A percentile compares a stretch with the other conserved stretches of the same genome.
Evolutionary conservation across 805 yeast species (phyloP).

Genomic region (Candida rishiriensis): DNA sequence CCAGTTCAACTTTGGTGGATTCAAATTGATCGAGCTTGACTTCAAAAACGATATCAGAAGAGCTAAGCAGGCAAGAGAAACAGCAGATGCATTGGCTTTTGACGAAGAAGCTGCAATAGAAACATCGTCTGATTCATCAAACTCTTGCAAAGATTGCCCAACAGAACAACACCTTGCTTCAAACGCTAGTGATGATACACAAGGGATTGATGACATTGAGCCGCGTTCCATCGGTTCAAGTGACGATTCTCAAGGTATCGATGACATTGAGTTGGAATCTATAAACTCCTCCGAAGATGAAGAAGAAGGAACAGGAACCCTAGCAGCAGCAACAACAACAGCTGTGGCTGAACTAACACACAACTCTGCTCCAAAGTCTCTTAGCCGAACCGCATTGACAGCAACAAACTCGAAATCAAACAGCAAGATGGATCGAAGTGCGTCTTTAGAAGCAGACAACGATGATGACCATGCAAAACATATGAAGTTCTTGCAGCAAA

Average conservation of each 20-base stretch:
- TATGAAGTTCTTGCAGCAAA: slow-evolving; percentile 3
- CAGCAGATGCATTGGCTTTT: slow-evolving; percentile 17
- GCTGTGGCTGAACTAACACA: neutral
- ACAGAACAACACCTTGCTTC: slow-evolving; percentile 1
- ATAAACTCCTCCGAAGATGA: slow-evolving; percentile 9
- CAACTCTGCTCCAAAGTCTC: neutral
- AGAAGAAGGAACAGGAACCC: too few species aligned
- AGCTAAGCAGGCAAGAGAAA: slow-evolving; percentile 18
- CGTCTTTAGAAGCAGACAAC: neutral
- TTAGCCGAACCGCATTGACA: neutral
- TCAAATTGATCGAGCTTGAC: slow-evolving; percentile 65
- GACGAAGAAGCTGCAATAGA: slow-evolving; percentile 16
- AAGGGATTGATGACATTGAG: neutral
- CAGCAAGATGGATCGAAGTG: too few species aligned
- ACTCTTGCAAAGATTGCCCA: neutral
- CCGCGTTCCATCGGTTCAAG: too few species aligned
- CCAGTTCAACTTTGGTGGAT: slow-evolving; percentile 75
- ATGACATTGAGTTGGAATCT: slow-evolving; percentile 2
- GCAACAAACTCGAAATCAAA: too few species aligned
- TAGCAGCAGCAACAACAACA: neutral
- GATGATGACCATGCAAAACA: neutral
- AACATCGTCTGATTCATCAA: slow-evolving; percentile 3
- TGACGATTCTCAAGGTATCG: neutral
- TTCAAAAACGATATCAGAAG: slow-evolving; percentile 37
- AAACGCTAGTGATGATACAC: neutral